A percentile compares a stretch with the other conserved stretches of the same genome.
Conservation (phyloP, 306 rosid genomes). For the Parietaria judaica region DNA sequence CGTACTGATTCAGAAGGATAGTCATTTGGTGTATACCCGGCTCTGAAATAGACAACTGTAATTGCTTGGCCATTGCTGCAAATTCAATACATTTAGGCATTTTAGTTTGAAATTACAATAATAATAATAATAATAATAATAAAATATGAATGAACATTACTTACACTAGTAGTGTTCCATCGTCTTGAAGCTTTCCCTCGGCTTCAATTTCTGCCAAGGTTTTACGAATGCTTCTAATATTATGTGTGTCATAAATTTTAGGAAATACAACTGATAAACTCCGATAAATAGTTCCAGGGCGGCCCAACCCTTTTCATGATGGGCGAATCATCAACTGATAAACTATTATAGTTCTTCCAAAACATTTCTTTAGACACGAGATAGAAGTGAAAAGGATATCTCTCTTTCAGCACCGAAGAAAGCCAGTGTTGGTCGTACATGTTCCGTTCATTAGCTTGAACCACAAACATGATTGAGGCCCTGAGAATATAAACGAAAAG, state of each 20-base stretch:
- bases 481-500: slow-evolving; percentile 32
- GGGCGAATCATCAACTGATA: too few relatives aligned
- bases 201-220: slow-evolving; percentile 72
- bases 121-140: slow-evolving; percentile 2
- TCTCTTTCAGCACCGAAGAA: slow-evolving; percentile 52
- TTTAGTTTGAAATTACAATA: slow-evolving; percentile 14
- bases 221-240: slow-evolving; percentile 52
- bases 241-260: slow-evolving; percentile 53
- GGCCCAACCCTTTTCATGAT: too few relatives aligned
- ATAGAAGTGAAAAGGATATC: slow-evolving; percentile 59
- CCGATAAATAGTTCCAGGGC: not conserved
- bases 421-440: slow-evolving; percentile 91
- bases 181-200: slow-evolving; percentile 63
- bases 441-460: slow-evolving; percentile 82
- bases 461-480: slow-evolving; percentile 66
- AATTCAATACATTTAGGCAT: slow-evolving; percentile 18
- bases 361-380: not conserved
- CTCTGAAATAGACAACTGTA: slow-evolving; percentile 76
- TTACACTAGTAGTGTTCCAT: slow-evolving; percentile 80
- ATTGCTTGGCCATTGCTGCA: slow-evolving; percentile 60
- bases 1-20: slow-evolving; percentile 92
- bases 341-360: too few relatives aligned
- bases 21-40: slow-evolving; percentile 79
- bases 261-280: slow-evolving; percentile 26
- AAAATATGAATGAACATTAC: slow-evolving; percentile 22